Base-by-base conservation (phyloP, 2,329 filamentous ascomycete genomes). In the Colletotrichum agaves region DNA sequence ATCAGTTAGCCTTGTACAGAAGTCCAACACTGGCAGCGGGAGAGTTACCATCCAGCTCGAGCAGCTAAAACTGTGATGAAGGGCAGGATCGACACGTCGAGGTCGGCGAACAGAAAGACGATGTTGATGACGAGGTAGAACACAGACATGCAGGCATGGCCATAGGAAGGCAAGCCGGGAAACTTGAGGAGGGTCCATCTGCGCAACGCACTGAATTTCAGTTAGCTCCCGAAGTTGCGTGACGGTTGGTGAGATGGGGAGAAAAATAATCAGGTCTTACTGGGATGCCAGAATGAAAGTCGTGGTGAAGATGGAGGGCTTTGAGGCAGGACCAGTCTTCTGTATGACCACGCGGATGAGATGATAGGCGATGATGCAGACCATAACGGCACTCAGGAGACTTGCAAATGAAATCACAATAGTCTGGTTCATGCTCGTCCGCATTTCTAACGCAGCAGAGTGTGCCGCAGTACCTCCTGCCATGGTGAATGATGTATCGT, bases 1-100 rank as follows among this genome's bases (percentile, higher is more conserved):
- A 23, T 5, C 5, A 7, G 17, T 12, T 31, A 33, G 12, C 13
- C 35, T 37, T 15, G 2, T 37, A 23, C 31, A 12, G 8, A 31
- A 13, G n/a, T 63, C 13, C 63, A 52, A n/a, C 43, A 17, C 35
- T 8, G 8, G 11, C 5, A 37, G 21, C 33, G 15, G 33, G 11
- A 12, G 15, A 71, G 78, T 69, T 67, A 81, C 80, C 80, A 82
- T 63, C 75, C 80, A 13, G 78, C 73, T 44, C 80, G 73, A 21
- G 80, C 75, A 2, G 76, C 78, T n/a, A 82, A 47, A 59, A 80
- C 81, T 21, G 75, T 73, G 31, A 73, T 67, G 31, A 76, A 64
- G 0, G 72, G 52, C 70, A 79, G 69, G 21, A 72, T 74, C 11
- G 72, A 66, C 52, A 75, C 74, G 61, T 80, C 73, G n/a, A 78